Evolutionary conservation across 306 rosid genomes (phyloP), one percentile per base, ranked within the genome.

Genomic region (Acacia crassicarpa): DNA sequence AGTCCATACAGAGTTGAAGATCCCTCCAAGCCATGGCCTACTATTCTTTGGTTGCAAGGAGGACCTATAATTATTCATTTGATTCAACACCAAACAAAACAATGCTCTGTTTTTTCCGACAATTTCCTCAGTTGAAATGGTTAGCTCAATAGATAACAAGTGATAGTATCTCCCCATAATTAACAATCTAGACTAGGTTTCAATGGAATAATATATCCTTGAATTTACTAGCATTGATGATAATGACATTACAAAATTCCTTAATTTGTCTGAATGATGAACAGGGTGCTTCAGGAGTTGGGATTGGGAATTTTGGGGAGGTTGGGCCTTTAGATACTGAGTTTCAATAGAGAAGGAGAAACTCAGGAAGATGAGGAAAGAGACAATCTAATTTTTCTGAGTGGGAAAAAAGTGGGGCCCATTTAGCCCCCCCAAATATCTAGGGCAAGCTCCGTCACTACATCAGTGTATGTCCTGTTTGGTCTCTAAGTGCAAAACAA

Each of bases 11-110:
- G 96, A 92, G 96, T 95, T 72, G 89, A 95, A 25, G 78, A 90
- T 74, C 85, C 91, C 14, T 86, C 92, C 20, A 95, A 92, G 83
- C 96, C 98, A 78, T 95, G 99, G 99, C 99, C 99, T 63, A 87
- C 85, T 72, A 70, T 93, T 91, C 97, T 95, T 4, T 95, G 99
- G 99, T 80, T 95, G 84, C 99, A 95, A 69, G 99, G 99, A 69
- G 99, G 99, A 33, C 99, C 99, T 80, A 98, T 95, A 56, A 90
- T 97, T 82, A 9, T 4, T 30, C 23, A 8, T 16, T 44, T 0
- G 6, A 70, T 66, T 77, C 5, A 16, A n/a, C 3, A 62, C 10
- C 32, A 33, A 49, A 54, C 3, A 59, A 9, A 56, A 71, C 71
- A 51, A 41, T 22, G 25, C 74, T 41, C 19, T 43, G 17, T 69